A percentile compares a stretch with the other conserved stretches of the same genome.
Conservation (phyloP, 495 filamentous ascomycete species). For the Wilcoxina mikolae region DNA sequence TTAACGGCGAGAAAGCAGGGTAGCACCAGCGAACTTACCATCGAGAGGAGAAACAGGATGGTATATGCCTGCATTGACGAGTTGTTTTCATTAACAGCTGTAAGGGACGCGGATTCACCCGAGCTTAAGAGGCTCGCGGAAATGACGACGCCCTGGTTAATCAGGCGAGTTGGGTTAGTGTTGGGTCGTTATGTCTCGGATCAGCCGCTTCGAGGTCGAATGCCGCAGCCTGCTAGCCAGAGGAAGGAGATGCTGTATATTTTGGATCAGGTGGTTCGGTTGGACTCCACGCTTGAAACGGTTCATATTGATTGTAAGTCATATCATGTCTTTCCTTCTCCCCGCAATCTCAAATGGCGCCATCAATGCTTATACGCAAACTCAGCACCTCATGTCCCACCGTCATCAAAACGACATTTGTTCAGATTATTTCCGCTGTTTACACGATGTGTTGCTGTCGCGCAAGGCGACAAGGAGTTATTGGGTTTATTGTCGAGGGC, state of each 20-base stretch:
- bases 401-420: constrained; percentile 41
- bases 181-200: constrained; percentile 76
- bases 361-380: neutral
- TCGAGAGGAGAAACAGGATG: constrained; percentile 45
- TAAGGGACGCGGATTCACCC: constrained; percentile 26
- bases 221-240: constrained; percentile 77
- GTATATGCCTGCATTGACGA: constrained; percentile 67
- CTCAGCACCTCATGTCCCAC: neutral
- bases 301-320: constrained; percentile 32
- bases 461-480: constrained; percentile 49
- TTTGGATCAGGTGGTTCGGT: constrained; percentile 44
- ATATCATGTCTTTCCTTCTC: neutral
- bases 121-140: constrained; percentile 45
- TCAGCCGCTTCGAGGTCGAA: constrained; percentile 77
- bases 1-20: constrained; percentile 13
- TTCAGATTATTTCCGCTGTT: constrained; percentile 71
- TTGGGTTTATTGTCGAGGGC: constrained; percentile 41
- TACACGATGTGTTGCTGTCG: constrained; percentile 51
- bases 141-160: constrained; percentile 66
- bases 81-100: constrained; percentile 55
- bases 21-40: constrained; percentile 18
- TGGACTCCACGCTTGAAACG: constrained; percentile 56
- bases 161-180: constrained; percentile 64
- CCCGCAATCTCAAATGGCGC: neutral
- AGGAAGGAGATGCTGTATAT: constrained; percentile 63